A percentile compares a stretch with the other conserved stretches of the same genome.
Conservation (phyloP, 2,329 filamentous ascomycete species). For the Stachybotrys echinatus region DNA sequence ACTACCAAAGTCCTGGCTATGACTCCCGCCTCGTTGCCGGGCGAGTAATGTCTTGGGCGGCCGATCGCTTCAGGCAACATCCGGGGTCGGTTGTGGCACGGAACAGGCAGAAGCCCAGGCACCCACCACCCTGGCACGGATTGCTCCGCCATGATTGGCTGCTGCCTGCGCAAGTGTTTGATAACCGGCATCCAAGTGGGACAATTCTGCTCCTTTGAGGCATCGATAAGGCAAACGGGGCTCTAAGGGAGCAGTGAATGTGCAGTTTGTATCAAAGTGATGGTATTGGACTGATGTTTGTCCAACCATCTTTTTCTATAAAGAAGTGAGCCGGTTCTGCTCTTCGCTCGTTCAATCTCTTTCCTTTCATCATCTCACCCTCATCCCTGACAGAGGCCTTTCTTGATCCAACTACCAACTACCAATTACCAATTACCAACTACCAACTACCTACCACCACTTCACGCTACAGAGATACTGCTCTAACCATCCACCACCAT, state of each 20-base stretch:
- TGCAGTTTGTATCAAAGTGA: neutral
- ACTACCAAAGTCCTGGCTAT: too few relatives aligned
- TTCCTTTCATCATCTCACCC: too few relatives aligned
- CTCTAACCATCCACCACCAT: too few relatives aligned
- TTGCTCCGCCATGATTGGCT: neutral
- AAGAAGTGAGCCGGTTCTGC: too few relatives aligned
- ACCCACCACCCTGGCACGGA: neutral
- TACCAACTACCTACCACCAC: too few relatives aligned
- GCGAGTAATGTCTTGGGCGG: neutral
- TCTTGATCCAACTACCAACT: too few relatives aligned
- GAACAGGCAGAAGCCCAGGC: neutral
- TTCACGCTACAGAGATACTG: too few relatives aligned
- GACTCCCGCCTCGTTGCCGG: neutral
- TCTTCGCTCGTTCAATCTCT: too few relatives aligned
- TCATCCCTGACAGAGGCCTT: too few relatives aligned
- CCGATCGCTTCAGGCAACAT: neutral
- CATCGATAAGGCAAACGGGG: neutral
- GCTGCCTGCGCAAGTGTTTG: neutral
- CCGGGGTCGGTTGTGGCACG: neutral
- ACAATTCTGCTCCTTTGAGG: neutral
- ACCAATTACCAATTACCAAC: too few relatives aligned
- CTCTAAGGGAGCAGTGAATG: neutral
- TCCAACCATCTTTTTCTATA: too few relatives aligned
- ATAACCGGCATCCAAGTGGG: neutral
- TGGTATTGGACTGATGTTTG: too few relatives aligned